Base-by-base conservation (phyloP, 805 yeast genomes). In the Nakazawaea siamensis region DNA sequence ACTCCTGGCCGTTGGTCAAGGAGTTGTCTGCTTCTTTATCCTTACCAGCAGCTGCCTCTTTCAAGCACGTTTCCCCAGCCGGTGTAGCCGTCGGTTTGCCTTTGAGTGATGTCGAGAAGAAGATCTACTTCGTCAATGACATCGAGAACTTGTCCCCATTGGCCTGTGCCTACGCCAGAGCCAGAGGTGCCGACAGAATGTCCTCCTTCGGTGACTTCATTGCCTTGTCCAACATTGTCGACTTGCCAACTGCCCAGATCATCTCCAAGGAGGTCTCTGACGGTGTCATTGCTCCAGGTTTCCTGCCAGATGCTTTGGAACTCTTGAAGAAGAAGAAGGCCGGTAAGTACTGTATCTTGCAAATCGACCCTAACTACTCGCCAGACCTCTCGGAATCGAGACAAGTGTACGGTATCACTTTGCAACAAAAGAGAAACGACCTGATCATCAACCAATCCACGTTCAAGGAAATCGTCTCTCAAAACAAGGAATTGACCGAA, bases 171-270 rank as follows among this genome's bases (percentile, higher is more conserved):
- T 92, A 92, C 55, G 98, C 98, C 25, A 84, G 97, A 67, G 98
- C 98, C 38, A 84, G 98, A 65, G 98, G 98, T 62, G 98, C 98
- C 48, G 98, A 92, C 66, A 81, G 98, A 74, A 92, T 92, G 98
- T 88, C 97, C 5, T 84, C 95, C 11, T 92, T 92, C 58, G 98
- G 98, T 57, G 98, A 92, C 65, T 92, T 87, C 72, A 92, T 92
- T 54, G 98, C 98, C 31, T 71, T 92, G 46, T 87, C 97, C 43
- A 90, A 90, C 71, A 84, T 83, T 62, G 98, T 92, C 48, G 98
- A 92, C 61, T 68, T 82, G 36, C 86, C 96, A 55, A 92, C 98
- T 41, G 98, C 98, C 37, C 81, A 83, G 63, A 90, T 92, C 63
- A 92, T 92, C 58, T 83, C 97, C 37, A 86, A 85, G 64, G 98